Evolutionary conservation across 2,329 filamentous ascomycete genomes (phyloP).

Genomic region (Seiridium unicorne): DNA sequence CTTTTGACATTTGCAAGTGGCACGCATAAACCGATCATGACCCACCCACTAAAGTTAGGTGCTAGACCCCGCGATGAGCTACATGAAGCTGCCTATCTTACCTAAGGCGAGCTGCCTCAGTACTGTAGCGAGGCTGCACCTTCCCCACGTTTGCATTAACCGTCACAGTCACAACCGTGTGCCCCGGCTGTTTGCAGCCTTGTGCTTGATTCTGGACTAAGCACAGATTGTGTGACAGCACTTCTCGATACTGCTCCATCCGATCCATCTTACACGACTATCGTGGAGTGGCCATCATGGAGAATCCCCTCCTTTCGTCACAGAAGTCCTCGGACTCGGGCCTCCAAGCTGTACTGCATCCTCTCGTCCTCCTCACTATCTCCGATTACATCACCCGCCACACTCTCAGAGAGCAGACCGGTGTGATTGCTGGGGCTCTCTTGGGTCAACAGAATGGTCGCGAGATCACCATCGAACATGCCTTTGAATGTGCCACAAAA

Average conservation of each 20-base stretch:
- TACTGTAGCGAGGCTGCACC: neutral
- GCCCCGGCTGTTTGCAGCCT: neutral
- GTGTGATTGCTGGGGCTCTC: conserved; percentile 82
- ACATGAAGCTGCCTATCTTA: neutral
- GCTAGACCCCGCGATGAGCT: neutral
- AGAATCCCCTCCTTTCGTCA: conserved; percentile 63
- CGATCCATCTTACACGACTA: neutral
- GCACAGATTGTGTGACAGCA: neutral
- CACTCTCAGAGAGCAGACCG: conserved; percentile 70
- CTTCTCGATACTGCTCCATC: no score
- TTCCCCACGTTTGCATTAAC: neutral
- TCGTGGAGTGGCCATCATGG: conserved; percentile 38
- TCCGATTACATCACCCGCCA: conserved; percentile 96
- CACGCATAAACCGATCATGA: neutral
- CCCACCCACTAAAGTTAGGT: neutral
- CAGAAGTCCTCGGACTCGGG: conserved; percentile 70
- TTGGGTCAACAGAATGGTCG: conserved; percentile 89
- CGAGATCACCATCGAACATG: conserved; percentile 88
- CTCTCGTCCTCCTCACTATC: conserved; percentile 91
- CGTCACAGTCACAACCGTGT: neutral
- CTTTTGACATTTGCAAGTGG: no score
- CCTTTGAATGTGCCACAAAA: conserved; percentile 74
- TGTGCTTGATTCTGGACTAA: neutral
- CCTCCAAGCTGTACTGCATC: conserved; percentile 82
- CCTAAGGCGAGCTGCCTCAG: neutral